Evolutionary conservation across 257 asterid species (phyloP).

Genomic region (Cynanchum wilfordii): DNA sequence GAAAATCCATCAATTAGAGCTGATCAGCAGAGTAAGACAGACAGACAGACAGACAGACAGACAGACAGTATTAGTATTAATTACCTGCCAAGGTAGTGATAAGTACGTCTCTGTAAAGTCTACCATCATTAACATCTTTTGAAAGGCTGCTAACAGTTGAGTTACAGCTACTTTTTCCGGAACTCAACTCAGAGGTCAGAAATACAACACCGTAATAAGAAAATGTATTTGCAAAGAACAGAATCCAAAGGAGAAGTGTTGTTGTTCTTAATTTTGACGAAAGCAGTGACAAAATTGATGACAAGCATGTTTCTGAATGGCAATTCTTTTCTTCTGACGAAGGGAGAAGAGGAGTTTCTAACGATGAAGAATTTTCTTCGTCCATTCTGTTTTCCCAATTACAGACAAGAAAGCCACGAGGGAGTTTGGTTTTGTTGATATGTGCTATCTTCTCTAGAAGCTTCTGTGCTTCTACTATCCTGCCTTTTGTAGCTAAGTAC

Average conservation of each 20-base stretch:
- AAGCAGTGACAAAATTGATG: conserved; percentile 34
- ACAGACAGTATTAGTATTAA: too few relatives aligned
- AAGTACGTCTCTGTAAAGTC: conserved; percentile 44
- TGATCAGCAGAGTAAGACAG: background rate
- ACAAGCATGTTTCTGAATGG: conserved; percentile 21
- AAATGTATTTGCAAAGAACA: conserved; percentile 50
- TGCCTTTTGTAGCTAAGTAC: conserved; percentile 29
- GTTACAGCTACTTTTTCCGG: conserved; percentile 31
- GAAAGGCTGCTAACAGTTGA: conserved; percentile 7
- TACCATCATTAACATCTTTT: conserved; percentile 24
- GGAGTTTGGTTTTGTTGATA: conserved; percentile 27
- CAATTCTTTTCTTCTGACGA: background rate
- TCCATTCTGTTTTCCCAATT: conserved; percentile 14
- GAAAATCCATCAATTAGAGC: background rate
- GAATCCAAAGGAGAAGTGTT: conserved; percentile 54
- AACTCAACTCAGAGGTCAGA: conserved; percentile 53
- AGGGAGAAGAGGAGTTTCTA: conserved; percentile 3
- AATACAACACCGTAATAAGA: conserved; percentile 51
- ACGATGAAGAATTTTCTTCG: conserved; percentile 12
- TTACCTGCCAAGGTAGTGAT: conserved; percentile 58
- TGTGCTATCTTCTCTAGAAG: conserved; percentile 26
- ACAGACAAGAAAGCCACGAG: conserved; percentile 28
- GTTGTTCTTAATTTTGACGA: conserved; percentile 42
- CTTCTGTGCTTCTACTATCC: conserved; percentile 20
- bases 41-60: too few relatives aligned